phyloP scores from a whole-genome alignment of 305 asterid genomes.

The Fraxinus xanthoxyloides region DNA sequence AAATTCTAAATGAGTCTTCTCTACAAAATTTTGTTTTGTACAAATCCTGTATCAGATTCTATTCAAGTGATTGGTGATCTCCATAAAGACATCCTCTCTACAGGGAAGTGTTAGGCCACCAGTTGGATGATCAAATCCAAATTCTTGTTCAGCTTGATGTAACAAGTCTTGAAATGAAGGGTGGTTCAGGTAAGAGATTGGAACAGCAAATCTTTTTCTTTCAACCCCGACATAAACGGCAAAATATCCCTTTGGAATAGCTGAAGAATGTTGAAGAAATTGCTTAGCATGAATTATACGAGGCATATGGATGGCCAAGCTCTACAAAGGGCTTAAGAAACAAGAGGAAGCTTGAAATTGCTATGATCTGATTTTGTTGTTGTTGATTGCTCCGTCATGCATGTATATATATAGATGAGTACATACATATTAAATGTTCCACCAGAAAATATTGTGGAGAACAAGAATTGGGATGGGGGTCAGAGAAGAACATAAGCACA shows the following conservation, averaged over 20 bases:
- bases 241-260: constrained; percentile 1
- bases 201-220: constrained; percentile 29
- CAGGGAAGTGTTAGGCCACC: constrained; percentile 19
- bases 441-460: neutral
- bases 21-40: neutral
- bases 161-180: constrained; percentile 36
- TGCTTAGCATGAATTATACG: too few relatives aligned
- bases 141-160: constrained; percentile 26
- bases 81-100: constrained; percentile 16
- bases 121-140: constrained; percentile 38
- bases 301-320: neutral
- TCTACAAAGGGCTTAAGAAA: neutral
- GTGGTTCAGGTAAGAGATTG: constrained; percentile 29
- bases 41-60: neutral
- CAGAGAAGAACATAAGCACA: neutral
- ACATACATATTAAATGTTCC: neutral
- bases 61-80: constrained; percentile 12
- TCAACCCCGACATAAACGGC: constrained; percentile 32
- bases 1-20: neutral
- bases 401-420: constrained; percentile 2
- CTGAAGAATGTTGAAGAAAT: neutral
- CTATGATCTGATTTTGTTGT: neutral
- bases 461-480: neutral
- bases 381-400: neutral
- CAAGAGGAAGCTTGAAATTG: neutral